phyloP scores from a whole-genome alignment of 2,329 filamentous ascomycete species.

The Whalleya microplaca region DNA sequence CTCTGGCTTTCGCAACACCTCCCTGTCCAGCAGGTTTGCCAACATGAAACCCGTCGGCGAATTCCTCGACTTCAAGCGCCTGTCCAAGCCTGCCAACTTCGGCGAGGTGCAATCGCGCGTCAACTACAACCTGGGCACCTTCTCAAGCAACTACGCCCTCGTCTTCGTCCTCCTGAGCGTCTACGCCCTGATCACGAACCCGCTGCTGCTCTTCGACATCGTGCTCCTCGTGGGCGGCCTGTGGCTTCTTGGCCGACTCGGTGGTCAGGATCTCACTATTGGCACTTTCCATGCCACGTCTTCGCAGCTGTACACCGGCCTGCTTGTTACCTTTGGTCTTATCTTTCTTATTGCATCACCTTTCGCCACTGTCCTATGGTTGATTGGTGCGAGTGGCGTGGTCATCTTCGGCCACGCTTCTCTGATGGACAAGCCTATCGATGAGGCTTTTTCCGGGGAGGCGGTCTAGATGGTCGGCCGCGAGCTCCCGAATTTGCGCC shows the following conservation, averaged over 20 bases:
- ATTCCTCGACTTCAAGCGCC: conserved; percentile 93
- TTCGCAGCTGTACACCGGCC: conserved; percentile 90
- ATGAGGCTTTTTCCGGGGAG: conserved; percentile 99
- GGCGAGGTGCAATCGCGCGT: conserved; percentile 86
- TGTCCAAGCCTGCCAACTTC: conserved; percentile 94
- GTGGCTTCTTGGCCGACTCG: conserved; percentile 88
- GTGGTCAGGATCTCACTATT: conserved; percentile 85
- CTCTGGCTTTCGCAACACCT: conserved; percentile 78
- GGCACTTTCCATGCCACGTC: conserved; percentile 82
- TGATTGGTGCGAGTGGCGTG: conserved; percentile 93
- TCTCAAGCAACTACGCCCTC: conserved; percentile 96
- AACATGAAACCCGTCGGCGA: conserved; percentile 90
- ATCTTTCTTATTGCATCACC: conserved; percentile 85
- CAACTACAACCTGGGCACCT: conserved; percentile 97
- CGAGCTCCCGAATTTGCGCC: conserved; percentile 94
- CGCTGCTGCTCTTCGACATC: conserved; percentile 87
- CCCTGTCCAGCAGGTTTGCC: conserved; percentile 80
- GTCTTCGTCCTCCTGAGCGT: conserved; percentile 95
- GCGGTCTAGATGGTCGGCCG: conserved; percentile 99
- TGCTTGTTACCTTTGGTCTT: conserved; percentile 82
- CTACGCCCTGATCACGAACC: conserved; percentile 91
- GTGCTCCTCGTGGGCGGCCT: conserved; percentile 83
- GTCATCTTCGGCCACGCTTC: conserved; percentile 93
- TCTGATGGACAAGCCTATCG: conserved; percentile 97
- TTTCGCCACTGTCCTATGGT: conserved; percentile 85